Evolutionary conservation across 768 basidiomycete genomes (phyloP).

Genomic region (Dioszegia crocea): DNA sequence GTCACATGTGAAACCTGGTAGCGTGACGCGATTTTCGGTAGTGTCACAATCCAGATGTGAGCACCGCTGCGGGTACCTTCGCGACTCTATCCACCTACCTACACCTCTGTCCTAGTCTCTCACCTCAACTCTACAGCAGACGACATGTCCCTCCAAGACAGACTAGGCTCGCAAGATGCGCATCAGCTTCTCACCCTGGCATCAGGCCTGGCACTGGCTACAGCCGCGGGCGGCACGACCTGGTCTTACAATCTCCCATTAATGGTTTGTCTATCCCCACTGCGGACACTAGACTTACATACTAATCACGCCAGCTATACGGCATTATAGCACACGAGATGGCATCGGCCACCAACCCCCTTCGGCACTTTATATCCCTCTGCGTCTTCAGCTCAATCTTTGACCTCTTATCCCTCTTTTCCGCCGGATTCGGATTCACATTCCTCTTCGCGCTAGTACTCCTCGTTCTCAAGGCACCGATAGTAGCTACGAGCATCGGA

Average conservation of each 20-base stretch:
- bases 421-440: constrained; percentile 15
- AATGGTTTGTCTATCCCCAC: constrained; percentile 19
- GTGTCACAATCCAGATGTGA: too few species aligned
- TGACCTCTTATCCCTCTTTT: constrained; percentile 31
- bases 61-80: too few species aligned
- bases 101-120: too few species aligned
- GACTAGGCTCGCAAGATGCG: constrained; percentile 31
- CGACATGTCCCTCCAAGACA: constrained; percentile 38
- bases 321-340: constrained; percentile 40
- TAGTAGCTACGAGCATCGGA: constrained; percentile 25
- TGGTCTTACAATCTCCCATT: constrained; percentile 38
- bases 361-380: constrained; percentile 36
- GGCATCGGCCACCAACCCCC: constrained; percentile 16
- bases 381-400: constrained; percentile 28
- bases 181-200: constrained; percentile 27
- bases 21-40: too few species aligned
- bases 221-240: constrained; percentile 11
- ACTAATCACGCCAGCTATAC: constrained; percentile 41
- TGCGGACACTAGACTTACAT: neutral
- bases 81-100: too few species aligned
- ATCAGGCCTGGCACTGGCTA: constrained; percentile 26
- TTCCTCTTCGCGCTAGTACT: constrained; percentile 25
- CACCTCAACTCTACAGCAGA: too few species aligned
- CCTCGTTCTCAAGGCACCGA: constrained; percentile 31
- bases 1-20: too few species aligned